Conservation (phyloP, 805 yeast genomes). For the Hanseniaspora lindneri region DNA sequence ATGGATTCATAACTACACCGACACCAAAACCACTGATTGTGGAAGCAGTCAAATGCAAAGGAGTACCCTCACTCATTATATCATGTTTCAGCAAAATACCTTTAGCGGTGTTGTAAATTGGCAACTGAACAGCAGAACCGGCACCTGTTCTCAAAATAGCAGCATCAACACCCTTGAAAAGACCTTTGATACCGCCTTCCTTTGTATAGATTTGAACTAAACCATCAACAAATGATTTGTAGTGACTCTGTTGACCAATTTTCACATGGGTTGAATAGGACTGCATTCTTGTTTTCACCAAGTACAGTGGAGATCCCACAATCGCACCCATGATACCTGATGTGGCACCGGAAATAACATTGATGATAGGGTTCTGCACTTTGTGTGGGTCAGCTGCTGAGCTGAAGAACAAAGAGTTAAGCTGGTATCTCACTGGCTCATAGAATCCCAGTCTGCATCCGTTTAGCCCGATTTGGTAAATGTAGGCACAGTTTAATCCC, state of each 20-base stretch:
- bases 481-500: constrained; percentile 79
- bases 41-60: constrained; percentile 59
- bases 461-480: constrained; percentile 80
- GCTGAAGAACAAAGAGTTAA: constrained; percentile 42
- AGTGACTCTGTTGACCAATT: constrained; percentile 89
- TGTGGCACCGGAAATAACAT: constrained; percentile 65
- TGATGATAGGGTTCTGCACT: constrained; percentile 43
- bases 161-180: constrained; percentile 86
- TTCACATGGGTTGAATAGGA: constrained; percentile 58
- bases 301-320: constrained; percentile 80
- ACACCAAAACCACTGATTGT: constrained; percentile 83
- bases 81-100: constrained; percentile 43
- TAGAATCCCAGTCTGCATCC: constrained; percentile 92
- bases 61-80: constrained; percentile 49
- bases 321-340: constrained; percentile 87
- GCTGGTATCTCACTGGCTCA: constrained; percentile 63
- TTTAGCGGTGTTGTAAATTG: constrained; percentile 74
- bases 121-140: constrained; percentile 91
- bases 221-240: constrained; percentile 59
- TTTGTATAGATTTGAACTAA: constrained; percentile 44
- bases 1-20: constrained; percentile 91
- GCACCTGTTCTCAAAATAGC: constrained; percentile 90
- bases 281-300: constrained; percentile 94
- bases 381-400: constrained; percentile 40
- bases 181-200: constrained; percentile 72